Base-by-base conservation (phyloP, 2,329 filamentous ascomycete species). In the Alternaria sp. region DNA sequence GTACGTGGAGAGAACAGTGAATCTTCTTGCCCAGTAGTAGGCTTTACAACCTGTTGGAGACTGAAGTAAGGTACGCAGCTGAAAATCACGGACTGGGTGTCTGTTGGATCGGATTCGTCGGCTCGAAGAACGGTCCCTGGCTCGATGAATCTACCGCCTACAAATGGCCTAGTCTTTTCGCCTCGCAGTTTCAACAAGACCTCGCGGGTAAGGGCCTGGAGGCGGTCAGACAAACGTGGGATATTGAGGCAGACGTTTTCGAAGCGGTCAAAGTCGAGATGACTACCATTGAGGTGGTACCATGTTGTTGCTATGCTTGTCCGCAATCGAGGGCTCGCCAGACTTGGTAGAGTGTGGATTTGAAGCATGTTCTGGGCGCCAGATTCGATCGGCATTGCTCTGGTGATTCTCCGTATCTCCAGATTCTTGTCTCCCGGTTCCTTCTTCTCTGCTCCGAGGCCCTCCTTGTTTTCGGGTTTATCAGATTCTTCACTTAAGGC, bases 141-240 rank as follows among this genome's bases (percentile, higher is more conserved):
- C 51, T 78, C 74, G n/a, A 78, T 72, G 55, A 75, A 79, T 62
- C 72, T 70, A 6, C 77, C 77, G 9, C 65, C 67, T 4, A 73
- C 23, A 23, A 69, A 75, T 11, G 63, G 52, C 40, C 73, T 75
- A 10, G 72, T 57, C 11, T 70, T 73, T 8, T 77, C 69, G 26
- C 66, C 71, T 49, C 77, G 69, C 1, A 79, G 21, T 47, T 66
- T 73, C 15, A 62, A 57, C 6, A 78, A 57, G 1, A 69, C 61
- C 19, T 67, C 69, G 4, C 23, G 44, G 6, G 64, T 64, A 4
- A 77, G 59, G n/a, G 36, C 65, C 19, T 65, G 61, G 4, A 68
- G 52, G 15, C 71, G 69, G 23, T 60, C 63, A 32, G 69, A 67
- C 6, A 74, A 10, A 36, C 55, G 64, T n/a, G 67, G 63, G 15